phyloP scores from a whole-genome alignment of 768 basidiomycete genomes.

The Mycena rebaudengoi region DNA sequence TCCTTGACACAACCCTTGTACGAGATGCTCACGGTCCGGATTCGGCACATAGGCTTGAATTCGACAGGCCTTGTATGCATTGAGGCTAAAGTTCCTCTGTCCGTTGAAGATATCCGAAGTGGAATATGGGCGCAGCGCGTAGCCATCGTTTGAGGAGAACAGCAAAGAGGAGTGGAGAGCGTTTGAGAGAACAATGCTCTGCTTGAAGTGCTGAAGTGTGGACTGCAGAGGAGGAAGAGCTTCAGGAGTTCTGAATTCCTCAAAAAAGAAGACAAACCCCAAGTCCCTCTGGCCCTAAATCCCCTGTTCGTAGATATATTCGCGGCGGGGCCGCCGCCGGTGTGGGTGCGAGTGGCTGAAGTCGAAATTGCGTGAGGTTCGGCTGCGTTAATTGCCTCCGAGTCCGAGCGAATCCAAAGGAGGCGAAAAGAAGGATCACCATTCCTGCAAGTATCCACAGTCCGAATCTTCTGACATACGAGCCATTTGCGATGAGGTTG shows the following conservation, averaged over 20 bases:
- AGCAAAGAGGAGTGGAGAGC: slow-evolving; percentile 16
- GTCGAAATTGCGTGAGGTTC: neutral
- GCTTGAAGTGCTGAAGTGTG: slow-evolving; percentile 22
- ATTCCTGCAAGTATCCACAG: slow-evolving; percentile 10
- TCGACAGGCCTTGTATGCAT: slow-evolving; percentile 11
- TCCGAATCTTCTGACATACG: slow-evolving; percentile 1
- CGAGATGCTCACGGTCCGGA: slow-evolving; percentile 7
- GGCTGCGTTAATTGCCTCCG: slow-evolving; percentile 1
- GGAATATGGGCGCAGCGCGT: slow-evolving; percentile 16
- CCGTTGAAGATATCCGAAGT: slow-evolving; percentile 16
- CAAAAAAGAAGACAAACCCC: slow-evolving; percentile 9
- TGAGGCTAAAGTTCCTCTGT: slow-evolving; percentile 8
- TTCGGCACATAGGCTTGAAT: slow-evolving; percentile 13
- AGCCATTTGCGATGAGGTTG: neutral
- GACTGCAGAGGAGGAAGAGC: slow-evolving; percentile 7
- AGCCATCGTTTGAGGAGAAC: slow-evolving; percentile 4
- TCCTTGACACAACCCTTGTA: slow-evolving; percentile 9
- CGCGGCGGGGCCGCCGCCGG: slow-evolving; percentile 2
- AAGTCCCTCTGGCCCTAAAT: slow-evolving; percentile 11
- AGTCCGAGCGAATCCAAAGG: neutral
- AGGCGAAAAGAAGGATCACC: neutral
- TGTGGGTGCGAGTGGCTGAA: neutral
- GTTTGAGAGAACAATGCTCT: slow-evolving; percentile 16
- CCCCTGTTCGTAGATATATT: slow-evolving; percentile 12
- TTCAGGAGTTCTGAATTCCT: neutral